Conservation (phyloP, 768 basidiomycete species). For the Rhodotorula kratochvilovae region DNA sequence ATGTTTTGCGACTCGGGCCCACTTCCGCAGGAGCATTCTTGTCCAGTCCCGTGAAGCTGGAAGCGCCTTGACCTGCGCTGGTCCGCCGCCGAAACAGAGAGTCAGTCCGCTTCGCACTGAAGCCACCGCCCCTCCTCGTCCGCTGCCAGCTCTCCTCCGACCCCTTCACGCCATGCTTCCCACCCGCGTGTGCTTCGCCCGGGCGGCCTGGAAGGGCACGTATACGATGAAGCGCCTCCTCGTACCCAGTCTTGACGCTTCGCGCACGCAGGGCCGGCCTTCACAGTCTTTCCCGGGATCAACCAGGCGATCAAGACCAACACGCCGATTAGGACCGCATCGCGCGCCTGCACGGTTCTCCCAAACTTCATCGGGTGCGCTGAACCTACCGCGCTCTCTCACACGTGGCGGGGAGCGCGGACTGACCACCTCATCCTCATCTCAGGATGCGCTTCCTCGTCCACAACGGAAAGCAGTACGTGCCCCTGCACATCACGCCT, state of each 20-base stretch:
- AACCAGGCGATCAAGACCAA: conserved; percentile 73
- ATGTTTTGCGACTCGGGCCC: too few relatives aligned
- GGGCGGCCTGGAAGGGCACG: conserved; percentile 51
- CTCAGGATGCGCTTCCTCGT: conserved; percentile 80
- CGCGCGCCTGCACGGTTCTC: conserved; percentile 82
- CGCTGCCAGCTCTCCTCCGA: background rate
- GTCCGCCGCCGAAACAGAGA: too few relatives aligned
- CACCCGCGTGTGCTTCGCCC: background rate
- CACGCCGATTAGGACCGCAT: conserved; percentile 80
- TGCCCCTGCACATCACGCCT: conserved; percentile 79
- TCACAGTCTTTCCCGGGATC: conserved; percentile 85
- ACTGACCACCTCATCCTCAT: background rate
- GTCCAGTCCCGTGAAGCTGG: too few relatives aligned
- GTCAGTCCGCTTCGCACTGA: too few relatives aligned
- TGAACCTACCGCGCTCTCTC: background rate
- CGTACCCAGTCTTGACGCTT: background rate
- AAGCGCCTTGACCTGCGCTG: too few relatives aligned
- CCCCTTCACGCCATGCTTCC: background rate
- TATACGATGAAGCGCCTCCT: background rate
- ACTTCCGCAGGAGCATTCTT: too few relatives aligned
- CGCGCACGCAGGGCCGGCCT: conserved; percentile 72
- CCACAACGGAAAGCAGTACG: conserved; percentile 87
- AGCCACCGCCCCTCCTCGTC: too few relatives aligned
- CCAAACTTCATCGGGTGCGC: conserved; percentile 92
- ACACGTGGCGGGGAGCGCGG: too few relatives aligned